Evolutionary conservation across 352 stramenopile genomes (phyloP), one percentile per base, ranked within the genome.

Genomic region (Phytophthora europaea): DNA sequence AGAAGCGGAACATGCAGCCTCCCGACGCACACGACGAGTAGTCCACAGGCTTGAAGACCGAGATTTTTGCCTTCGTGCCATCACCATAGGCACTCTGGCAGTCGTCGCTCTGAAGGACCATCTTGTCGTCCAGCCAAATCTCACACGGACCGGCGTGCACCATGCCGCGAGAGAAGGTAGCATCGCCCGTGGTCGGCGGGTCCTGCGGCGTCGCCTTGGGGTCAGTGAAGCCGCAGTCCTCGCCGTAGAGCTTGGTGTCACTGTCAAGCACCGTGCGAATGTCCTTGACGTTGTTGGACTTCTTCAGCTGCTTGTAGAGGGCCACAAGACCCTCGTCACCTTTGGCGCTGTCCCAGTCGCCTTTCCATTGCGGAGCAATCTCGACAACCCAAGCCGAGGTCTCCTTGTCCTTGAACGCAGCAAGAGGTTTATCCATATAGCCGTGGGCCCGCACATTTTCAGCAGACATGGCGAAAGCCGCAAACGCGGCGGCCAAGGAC

Each of bases 1-100:
- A 83, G 61, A 73, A 83, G 9, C 65, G 65, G 22, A 81, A 68
- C 70, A 80, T 81, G 67, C 77, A 83, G 1, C 75, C 75, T 3
- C 53, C 45, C 2, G 70, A 36, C 0, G 45, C 18, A 23, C 77
- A 83, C 3, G 61, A 73, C 13, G 73, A 83, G 61, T 81, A 81
- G 51, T 83, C 73, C 10, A 81, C 45, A 13, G 73, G 77, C n/a
- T 64, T 73, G 43, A 83, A 81, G 20, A 81, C 59, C 4, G 75
- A 77, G n/a, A 70, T 72, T 13, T 50, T 65, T 12, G 51, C 53
- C 55, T 80, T 61, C 1, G 52, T 67, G 20, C 72, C 72, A 15
- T 75, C 75, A 54, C 67, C 63, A 34, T 79, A 78, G 7, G 60
- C 59, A 6, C 69, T 69, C 62, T 73, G 65, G 33, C 73, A 81